These are phyloP conservation scores for Colletotrichum nymphaeae DNA, from an alignment of 2,329 filamentous ascomycete genomes.

Conservation along the genomic window DNA sequence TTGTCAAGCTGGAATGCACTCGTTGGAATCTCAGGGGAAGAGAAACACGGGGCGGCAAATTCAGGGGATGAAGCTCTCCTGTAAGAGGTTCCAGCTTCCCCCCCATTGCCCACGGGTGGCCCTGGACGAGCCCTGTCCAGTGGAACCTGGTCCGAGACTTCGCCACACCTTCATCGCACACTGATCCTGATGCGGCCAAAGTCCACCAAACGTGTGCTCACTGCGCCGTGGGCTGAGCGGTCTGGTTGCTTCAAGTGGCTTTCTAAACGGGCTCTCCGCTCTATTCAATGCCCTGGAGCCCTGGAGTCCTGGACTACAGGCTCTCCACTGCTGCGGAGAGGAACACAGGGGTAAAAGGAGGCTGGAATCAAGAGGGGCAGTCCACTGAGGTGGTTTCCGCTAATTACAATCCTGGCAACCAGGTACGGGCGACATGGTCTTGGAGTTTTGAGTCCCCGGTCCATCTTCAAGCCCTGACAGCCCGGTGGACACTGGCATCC, in stretches of 20 bases:
- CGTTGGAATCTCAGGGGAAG: conserved; percentile 4
- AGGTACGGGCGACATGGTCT: background rate
- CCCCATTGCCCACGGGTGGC: background rate
- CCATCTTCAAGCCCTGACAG: background rate
- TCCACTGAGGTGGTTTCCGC: background rate
- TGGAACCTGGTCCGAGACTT: conserved; percentile 20
- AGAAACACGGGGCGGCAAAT: conserved; percentile 2
- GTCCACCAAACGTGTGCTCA: background rate
- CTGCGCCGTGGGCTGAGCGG: background rate
- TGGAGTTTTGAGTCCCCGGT: background rate
- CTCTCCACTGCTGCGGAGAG: background rate
- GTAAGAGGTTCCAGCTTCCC: background rate
- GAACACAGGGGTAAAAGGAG: background rate
- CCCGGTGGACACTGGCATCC: background rate
- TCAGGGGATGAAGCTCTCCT: conserved; percentile 10
- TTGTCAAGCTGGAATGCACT: background rate
- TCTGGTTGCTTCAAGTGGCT: background rate
- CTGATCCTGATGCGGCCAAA: background rate
- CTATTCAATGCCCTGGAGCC: conserved; percentile 1
- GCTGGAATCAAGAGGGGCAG: background rate
- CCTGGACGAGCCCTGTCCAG: conserved; percentile 21
- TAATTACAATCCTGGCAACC: conserved; percentile 1
- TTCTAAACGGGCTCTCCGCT: background rate
- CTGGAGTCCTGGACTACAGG: background rate
- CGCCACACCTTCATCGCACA: conserved; percentile 8